Percentiles rank a stretch among this genome's conserved stretches.
These are phyloP conservation scores for Neofusicoccum kwambonambiense DNA, from an alignment of 2,329 filamentous ascomycete genomes.

Conservation along the genomic window DNA sequence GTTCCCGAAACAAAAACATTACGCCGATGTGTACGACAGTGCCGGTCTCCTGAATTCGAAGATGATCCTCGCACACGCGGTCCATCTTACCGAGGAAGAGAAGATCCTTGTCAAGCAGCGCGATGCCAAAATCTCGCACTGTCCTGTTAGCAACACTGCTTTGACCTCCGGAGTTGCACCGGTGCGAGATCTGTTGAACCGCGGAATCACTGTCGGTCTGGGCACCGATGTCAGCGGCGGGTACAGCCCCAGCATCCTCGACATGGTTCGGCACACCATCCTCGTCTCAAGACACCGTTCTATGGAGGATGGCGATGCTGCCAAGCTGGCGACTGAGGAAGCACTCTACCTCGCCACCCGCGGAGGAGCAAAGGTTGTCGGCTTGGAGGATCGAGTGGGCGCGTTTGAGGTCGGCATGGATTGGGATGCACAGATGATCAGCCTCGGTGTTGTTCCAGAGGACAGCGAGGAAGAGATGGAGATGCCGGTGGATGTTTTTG, in stretches of 20 bases:
- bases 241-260: conserved; percentile 76
- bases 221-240: conserved; percentile 92
- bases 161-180: conserved; percentile 76
- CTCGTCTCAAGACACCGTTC: conserved; percentile 73
- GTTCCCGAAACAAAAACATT: conserved; percentile 65
- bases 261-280: conserved; percentile 77
- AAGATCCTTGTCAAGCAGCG: conserved; percentile 60
- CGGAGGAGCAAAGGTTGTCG: conserved; percentile 82
- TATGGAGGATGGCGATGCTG: conserved; percentile 48
- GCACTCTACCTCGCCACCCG: conserved; percentile 80
- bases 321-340: conserved; percentile 80
- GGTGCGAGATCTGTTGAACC: conserved; percentile 71
- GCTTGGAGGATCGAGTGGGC: conserved; percentile 69
- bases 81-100: conserved; percentile 72
- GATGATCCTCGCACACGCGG: conserved; percentile 82
- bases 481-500: conserved; percentile 82
- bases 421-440: conserved; percentile 86
- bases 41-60: conserved; percentile 66
- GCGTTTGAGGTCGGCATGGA: conserved; percentile 83
- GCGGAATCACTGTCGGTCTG: conserved; percentile 75
- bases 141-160: conserved; percentile 81
- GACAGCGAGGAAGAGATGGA: conserved; percentile 30
- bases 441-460: conserved; percentile 50
- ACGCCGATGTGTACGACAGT: conserved; percentile 77
- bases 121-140: conserved; percentile 73